Base-by-base conservation (phyloP, 2,329 filamentous ascomycete species). In the Xylaria sp. region DNA sequence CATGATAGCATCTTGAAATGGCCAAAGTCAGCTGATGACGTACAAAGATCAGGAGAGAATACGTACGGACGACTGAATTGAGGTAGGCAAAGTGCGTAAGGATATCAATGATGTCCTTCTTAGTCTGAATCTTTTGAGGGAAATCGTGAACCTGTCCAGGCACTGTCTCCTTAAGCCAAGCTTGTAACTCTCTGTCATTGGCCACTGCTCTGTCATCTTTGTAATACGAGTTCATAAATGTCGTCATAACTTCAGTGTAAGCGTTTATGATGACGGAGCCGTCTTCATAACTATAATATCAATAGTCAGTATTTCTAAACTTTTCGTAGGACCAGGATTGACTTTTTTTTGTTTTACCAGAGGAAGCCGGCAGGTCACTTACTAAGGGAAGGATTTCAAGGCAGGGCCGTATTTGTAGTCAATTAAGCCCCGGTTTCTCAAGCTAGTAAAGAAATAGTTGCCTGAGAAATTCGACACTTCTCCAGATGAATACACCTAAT, bases 181-280 rank as follows among this genome's bases (percentile, higher is more conserved):
- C 75, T 66, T 82, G 79, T 0, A 85, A 72, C 67, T 85, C 83
- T 1, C 57, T 32, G 71, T 86, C 83, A 3, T 60, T 58, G 1
- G 62, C 59, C 9, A 85, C 67, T 6, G 73, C 73, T 3, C 62
- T 59, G 43, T 81, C 75, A n/a, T 71, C 71, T 6, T 66, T 10
- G 74, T 86, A 86, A 74, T 83, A 85, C 0, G 83, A 80, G 41
- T 81, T 71, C 15, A 85, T 77, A 63, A 83, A 81, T 2, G 76
- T 67, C 13, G 69, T 72, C 65, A 83, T 78, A 70, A 84, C 84
- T 0, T 65, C 60, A 2, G 72, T 69, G 34, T 81, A 80, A 4
- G 75, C 77, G 41, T 74, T 67, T 52, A 78, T 68, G 57, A 85
- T 80, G 1, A 74, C 72, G 6, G 67, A 66, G 0, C 78, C 81